Conservation (phyloP, 169 alveolate genomes). For the Theileria annulata region DNA sequence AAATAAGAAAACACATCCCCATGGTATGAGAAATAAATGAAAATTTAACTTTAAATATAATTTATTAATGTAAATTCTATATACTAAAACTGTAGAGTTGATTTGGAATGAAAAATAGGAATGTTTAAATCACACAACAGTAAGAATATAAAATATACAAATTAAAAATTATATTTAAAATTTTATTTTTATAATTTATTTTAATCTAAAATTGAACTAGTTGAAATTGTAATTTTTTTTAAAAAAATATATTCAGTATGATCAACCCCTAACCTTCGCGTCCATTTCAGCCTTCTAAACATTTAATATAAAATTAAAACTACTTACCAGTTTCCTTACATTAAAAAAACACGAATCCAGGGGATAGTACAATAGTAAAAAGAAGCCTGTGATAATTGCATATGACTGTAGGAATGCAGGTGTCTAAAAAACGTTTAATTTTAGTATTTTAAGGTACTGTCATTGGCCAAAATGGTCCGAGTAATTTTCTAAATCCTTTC, state of each 20-base stretch:
- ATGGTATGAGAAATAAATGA: too few species aligned
- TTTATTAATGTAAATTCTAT: too few species aligned
- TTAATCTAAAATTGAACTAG: too few species aligned
- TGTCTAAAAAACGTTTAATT: conserved; percentile 18
- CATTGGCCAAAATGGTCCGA: conserved; percentile 59
- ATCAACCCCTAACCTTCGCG: conserved; percentile 41
- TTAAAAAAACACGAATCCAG: conserved; percentile 42
- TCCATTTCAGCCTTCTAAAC: conserved; percentile 59
- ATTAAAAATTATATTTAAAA: too few species aligned
- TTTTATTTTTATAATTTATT: too few species aligned
- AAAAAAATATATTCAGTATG: neutral
- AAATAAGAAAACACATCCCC: too few species aligned
- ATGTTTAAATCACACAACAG: too few species aligned
- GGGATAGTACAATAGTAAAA: conserved; percentile 39
- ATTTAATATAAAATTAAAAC: neutral
- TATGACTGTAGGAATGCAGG: conserved; percentile 34
- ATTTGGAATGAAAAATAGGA: too few species aligned
- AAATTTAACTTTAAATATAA: too few species aligned
- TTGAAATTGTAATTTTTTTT: too few species aligned
- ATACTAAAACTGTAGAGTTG: too few species aligned
- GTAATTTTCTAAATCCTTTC: conserved; percentile 28
- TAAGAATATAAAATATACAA: too few species aligned
- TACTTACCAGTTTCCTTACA: conserved; percentile 53
- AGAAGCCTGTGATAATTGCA: conserved; percentile 30
- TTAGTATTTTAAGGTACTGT: conserved; percentile 25